These are phyloP conservation scores for Naganishia albida DNA, from an alignment of 1,284 basidiomycete genomes.

Conservation along the genomic window DNA sequence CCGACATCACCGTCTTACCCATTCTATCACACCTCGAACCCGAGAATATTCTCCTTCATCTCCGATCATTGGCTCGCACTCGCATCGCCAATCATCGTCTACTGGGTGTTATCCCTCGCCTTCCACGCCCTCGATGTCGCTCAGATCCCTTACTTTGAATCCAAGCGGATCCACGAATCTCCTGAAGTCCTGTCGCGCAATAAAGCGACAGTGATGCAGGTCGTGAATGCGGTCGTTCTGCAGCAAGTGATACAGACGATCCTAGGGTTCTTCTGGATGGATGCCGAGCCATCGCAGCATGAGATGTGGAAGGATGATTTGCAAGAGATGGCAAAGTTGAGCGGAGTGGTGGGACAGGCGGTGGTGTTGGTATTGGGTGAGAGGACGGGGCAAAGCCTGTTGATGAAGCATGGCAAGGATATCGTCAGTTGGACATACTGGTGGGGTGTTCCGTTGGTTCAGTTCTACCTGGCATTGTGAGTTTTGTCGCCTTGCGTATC, in stretches of 20 bases:
- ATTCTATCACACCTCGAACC: constrained; percentile 64
- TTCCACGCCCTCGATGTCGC: constrained; percentile 80
- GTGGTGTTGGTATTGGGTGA: constrained; percentile 57
- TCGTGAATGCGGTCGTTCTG: constrained; percentile 74
- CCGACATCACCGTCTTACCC: constrained; percentile 45
- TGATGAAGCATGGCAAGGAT: constrained; percentile 58
- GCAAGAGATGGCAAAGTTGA: constrained; percentile 56
- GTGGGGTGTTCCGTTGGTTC: constrained; percentile 83
- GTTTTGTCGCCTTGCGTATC: constrained; percentile 50
- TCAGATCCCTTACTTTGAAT: constrained; percentile 75
- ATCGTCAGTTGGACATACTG: constrained; percentile 78
- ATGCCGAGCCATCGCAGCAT: constrained; percentile 53
- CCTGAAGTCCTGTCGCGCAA: constrained; percentile 77
- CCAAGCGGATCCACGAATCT: constrained; percentile 84
- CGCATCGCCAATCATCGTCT: constrained; percentile 74
- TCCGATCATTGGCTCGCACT: constrained; percentile 76
- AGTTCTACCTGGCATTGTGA: constrained; percentile 81
- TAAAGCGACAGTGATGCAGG: constrained; percentile 68
- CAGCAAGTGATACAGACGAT: constrained; percentile 84
- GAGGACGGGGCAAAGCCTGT: constrained; percentile 48
- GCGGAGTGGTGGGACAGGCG: constrained; percentile 55
- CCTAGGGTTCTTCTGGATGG: constrained; percentile 71
- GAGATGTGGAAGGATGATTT: constrained; percentile 60
- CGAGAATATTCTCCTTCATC: constrained; percentile 62
- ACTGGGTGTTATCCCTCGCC: constrained; percentile 79